Evolutionary conservation across 2,329 filamentous ascomycete genomes (phyloP).

Genomic region (Xylariaceae sp.): DNA sequence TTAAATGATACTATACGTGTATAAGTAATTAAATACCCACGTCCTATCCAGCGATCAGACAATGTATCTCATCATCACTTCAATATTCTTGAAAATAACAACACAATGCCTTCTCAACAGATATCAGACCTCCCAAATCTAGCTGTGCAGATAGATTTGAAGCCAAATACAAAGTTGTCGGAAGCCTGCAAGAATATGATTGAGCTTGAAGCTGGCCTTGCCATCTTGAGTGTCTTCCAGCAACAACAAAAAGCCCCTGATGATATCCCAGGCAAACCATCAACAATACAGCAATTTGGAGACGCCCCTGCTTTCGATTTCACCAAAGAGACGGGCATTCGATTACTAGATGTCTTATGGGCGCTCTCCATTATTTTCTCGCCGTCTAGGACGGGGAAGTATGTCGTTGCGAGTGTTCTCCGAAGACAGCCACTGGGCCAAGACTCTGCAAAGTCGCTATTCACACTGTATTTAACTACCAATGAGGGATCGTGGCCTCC

Average conservation of each 20-base stretch:
- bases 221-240: not conserved
- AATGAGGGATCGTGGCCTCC: too few species aligned
- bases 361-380: not conserved
- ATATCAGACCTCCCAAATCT: too few species aligned
- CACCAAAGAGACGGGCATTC: not conserved
- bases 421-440: not conserved
- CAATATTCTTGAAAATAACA: not conserved
- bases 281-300: not conserved
- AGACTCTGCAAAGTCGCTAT: not conserved
- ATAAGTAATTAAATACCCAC: not conserved
- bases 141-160: too few species aligned
- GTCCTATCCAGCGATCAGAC: too few species aligned
- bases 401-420: constrained; percentile 5
- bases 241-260: not conserved
- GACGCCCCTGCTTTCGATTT: not conserved
- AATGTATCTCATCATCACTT: not conserved
- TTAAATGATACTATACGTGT: not conserved
- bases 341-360: not conserved
- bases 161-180: not conserved
- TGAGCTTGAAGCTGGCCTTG: not conserved
- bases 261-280: not conserved
- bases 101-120: not conserved
- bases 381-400: not conserved
- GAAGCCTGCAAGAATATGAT: not conserved
- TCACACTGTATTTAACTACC: not conserved